Percentiles rank a stretch among this genome's conserved stretches.
phyloP scores from a whole-genome alignment of 23 red algal genomes.

The Gracilaria gracilis region DNA sequence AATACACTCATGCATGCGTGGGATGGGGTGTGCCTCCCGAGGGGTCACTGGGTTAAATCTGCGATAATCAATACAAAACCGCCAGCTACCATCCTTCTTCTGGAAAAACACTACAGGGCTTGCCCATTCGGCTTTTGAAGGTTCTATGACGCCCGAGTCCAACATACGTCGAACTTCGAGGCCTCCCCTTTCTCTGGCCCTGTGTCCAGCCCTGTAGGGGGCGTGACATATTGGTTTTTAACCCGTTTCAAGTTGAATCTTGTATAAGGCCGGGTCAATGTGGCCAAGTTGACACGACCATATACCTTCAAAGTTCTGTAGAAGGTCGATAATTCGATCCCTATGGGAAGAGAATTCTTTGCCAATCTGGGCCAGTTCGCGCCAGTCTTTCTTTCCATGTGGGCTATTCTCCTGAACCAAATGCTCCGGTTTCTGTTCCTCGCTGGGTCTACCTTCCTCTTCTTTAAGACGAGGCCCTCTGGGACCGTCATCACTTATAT shows the following conservation, averaged over 20 bases:
- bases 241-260: not conserved
- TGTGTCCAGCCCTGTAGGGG: conserved; percentile 12
- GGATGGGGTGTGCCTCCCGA: not conserved
- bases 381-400: not conserved
- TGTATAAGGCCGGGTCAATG: not conserved
- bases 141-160: conserved; percentile 1
- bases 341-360: not conserved
- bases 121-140: conserved; percentile 24
- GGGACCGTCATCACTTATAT: not conserved
- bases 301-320: conserved; percentile 15
- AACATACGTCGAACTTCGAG: not conserved
- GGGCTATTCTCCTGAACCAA: not conserved
- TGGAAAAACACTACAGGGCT: conserved; percentile 6
- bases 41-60: not conserved
- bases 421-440: not conserved
- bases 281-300: not conserved
- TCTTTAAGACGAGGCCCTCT: not conserved
- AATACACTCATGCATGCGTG: conserved; percentile 12
- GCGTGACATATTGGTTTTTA: not conserved
- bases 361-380: not conserved
- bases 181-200: not conserved
- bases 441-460: not conserved
- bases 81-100: not conserved
- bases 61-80: conserved; percentile 30
- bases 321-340: not conserved